Evolutionary conservation across 2,329 filamentous ascomycete species (phyloP).

Genomic region (Trichophyton mentagrophytes): DNA sequence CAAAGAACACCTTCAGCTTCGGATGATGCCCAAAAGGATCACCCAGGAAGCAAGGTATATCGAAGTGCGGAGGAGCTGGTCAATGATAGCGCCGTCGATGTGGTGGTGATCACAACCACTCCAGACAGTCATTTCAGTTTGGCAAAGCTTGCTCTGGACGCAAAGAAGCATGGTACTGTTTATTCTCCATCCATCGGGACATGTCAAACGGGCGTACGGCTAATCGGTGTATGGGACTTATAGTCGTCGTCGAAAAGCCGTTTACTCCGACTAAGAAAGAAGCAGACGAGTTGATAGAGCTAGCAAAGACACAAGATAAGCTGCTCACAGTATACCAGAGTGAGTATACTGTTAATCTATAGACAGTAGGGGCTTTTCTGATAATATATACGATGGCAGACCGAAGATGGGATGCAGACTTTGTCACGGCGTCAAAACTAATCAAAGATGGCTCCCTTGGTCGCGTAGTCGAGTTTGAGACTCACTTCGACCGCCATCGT

Average conservation of each 20-base stretch:
- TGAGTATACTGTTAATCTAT: conserved; percentile 15
- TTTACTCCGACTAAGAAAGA: conserved; percentile 61
- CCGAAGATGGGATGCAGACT: conserved; percentile 66
- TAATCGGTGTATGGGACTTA: neutral
- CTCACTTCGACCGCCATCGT: conserved; percentile 66
- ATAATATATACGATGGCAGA: conserved; percentile 24
- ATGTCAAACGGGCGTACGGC: neutral
- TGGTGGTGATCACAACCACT: conserved; percentile 59
- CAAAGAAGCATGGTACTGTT: conserved; percentile 51
- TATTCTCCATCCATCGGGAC: neutral
- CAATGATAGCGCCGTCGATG: conserved; percentile 51
- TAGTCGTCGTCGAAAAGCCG: conserved; percentile 67
- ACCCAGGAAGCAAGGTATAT: conserved; percentile 53
- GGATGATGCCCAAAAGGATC: conserved; percentile 56
- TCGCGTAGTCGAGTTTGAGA: conserved; percentile 63
- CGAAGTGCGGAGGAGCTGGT: conserved; percentile 50
- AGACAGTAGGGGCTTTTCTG: no score
- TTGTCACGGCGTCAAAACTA: conserved; percentile 54
- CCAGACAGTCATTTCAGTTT: conserved; percentile 59
- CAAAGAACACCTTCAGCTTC: conserved; percentile 55
- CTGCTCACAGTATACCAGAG: conserved; percentile 59
- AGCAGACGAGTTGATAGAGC: conserved; percentile 48
- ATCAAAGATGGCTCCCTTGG: conserved; percentile 49
- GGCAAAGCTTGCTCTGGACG: conserved; percentile 50
- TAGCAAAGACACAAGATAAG: conserved; percentile 41